Base-by-base conservation (phyloP, 2,329 filamentous ascomycete genomes). In the Microsporum audouinii region DNA sequence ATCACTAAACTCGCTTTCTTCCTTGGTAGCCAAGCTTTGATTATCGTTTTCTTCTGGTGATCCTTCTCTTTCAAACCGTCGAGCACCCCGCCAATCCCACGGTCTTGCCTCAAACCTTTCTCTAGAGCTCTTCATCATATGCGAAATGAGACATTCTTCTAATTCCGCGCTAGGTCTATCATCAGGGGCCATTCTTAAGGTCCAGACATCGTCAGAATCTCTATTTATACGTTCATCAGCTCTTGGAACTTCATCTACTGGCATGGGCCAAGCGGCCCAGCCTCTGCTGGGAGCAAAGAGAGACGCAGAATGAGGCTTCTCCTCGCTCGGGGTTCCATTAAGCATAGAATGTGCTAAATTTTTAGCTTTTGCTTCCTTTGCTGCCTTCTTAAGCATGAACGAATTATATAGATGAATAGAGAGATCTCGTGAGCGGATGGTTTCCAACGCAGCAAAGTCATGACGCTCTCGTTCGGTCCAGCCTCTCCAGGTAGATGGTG, bases 251-350 rank as follows among this genome's bases (percentile, higher is more conserved):
- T 80, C 75, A 5, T 78, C 74, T 3, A 82, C 77, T 23, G 79
- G 79, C 68, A 95, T 72, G 3, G 92, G 92, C 92, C 92, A 96
- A 0, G 91, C 88, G 17, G 88, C 89, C 91, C 92, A 96, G 3
- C 70, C 65, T 62, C 81, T 83, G 0, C 82, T 68, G 1, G 81
- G 78, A 14, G 73, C 66, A 66, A 80, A 77, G 1, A 58, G 69
- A 65, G 61, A 64, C 3, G 62, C 38, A 14, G 65, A 60, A 43
- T 65, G 62, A 5, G 12, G 43, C 29, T 5, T 33, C 41, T 61
- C 55, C 33, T 41, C 62, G 60, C 43, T 62, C 62, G 7, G 56
- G 53, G 34, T 14, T n/a, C 57, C 39, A 43, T 7, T 12, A 23
- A 41, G 45, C 45, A 45, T 33, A 61, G 58, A 5, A 27, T 33